Evolutionary conservation across 495 filamentous ascomycete genomes (phyloP), one percentile per base, ranked within the genome.

Genomic region (Neurospora intermedia): DNA sequence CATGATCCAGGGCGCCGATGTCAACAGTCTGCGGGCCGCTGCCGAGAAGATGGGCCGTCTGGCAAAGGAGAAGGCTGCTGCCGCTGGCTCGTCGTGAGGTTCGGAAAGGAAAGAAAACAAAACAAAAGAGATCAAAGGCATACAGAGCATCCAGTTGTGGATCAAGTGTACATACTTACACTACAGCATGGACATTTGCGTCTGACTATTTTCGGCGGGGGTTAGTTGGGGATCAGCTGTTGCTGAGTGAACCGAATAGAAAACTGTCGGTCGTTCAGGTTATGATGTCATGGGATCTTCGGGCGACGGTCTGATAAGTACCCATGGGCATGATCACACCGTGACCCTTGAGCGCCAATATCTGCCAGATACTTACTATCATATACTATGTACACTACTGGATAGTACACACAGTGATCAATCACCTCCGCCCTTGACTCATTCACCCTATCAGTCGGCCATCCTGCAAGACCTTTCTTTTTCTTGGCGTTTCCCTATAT

Each of bases 1-100:
- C 40, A 80, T 76, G 74, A 76, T 81, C 45, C 76, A 77, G 69
- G 80, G 79, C 48, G 80, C 76, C 27, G 74, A 80, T 54, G 66
- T 72, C 35, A 69, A 70, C 38, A 74, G 45, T n/a, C 31, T 81
- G 48, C 75, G 71, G 27, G 71, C 43, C 7, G 78, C 78, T 38
- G 74, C 54, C 31, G 77, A 75, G 45, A 81, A 81, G 78, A 72
- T 81, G 75, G 78, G 73, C 7, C 71, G 69, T 69, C 71, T 81
- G 70, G 79, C 79, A 4, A 76, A 76, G 69, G 78, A 75, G 54
- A 81, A 81, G 73, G 76, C 75, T 40, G 79, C 77, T 9, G 76
- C 73, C 6, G 74, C 78, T 13, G 70, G 43, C 27, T 72, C 70
- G 41, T 69, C 45, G 31, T 41, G 15, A 72, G 45, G 39, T n/a